Conservation (phyloP, 2,329 filamentous ascomycete genomes). For the Trichoderma lentiforme region DNA sequence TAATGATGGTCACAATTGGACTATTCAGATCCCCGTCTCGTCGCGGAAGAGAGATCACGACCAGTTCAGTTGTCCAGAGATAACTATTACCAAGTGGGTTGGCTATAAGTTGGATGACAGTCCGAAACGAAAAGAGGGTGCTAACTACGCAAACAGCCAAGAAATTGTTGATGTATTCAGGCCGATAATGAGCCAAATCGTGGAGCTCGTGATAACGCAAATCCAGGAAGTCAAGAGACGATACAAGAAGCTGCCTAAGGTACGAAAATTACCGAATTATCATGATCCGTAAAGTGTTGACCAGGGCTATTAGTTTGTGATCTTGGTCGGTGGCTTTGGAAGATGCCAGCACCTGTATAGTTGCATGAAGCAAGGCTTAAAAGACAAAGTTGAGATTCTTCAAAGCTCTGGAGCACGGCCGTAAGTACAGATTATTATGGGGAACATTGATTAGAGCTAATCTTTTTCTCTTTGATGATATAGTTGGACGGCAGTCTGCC, state of each 20-base stretch:
- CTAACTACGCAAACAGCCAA: not conserved
- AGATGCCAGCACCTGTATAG: slow-evolving; percentile 29
- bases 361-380: slow-evolving; percentile 12
- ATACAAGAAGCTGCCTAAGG: slow-evolving; percentile 26
- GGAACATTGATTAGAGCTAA: not conserved
- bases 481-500: slow-evolving; percentile 37
- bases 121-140: not conserved
- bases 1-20: slow-evolving; percentile 20
- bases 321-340: slow-evolving; percentile 41
- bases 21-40: slow-evolving; percentile 21
- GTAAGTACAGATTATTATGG: slow-evolving; percentile 27
- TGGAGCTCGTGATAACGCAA: slow-evolving; percentile 27
- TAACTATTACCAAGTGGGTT: not conserved
- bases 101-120: too few species aligned
- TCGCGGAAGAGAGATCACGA: not conserved
- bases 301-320: slow-evolving; percentile 31
- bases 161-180: slow-evolving; percentile 28
- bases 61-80: not conserved
- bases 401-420: slow-evolving; percentile 31
- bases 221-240: slow-evolving; percentile 20
- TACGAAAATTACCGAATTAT: slow-evolving; percentile 3
- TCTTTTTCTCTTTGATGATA: not conserved
- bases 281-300: not conserved
- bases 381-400: slow-evolving; percentile 25
- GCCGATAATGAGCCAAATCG: slow-evolving; percentile 24